Evolutionary conservation across 1,284 basidiomycete species (phyloP).

Genomic region (Irpex sp.): DNA sequence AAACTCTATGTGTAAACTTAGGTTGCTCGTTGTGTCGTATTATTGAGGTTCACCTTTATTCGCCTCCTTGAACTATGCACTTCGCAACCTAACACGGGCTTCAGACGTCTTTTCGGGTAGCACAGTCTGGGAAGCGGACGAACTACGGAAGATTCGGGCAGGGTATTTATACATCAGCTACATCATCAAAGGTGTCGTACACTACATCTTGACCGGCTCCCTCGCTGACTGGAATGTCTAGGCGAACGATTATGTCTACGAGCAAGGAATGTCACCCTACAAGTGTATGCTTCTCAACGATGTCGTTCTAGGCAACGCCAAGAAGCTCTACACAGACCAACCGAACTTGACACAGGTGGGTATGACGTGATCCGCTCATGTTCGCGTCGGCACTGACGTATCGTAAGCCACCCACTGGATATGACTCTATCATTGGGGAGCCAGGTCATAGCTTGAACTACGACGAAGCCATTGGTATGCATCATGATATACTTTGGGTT

Average conservation of each 20-base stretch:
- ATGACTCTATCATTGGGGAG: slow-evolving; percentile 25
- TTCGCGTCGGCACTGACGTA: too few species aligned
- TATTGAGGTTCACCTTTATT: slow-evolving; percentile 6
- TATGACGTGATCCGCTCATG: not conserved
- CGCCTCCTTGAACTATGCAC: not conserved
- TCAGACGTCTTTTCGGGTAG: slow-evolving; percentile 13
- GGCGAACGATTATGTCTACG: slow-evolving; percentile 19
- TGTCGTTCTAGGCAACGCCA: slow-evolving; percentile 21
- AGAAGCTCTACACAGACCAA: slow-evolving; percentile 14
- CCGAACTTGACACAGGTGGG: slow-evolving; percentile 18
- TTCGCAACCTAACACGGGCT: not conserved
- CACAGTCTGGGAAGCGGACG: slow-evolving; percentile 1
- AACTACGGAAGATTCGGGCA: slow-evolving; percentile 15
- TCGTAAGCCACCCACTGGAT: not conserved
- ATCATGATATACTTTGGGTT: too few species aligned
- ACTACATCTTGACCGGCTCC: not conserved
- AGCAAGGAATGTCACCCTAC: slow-evolving; percentile 15
- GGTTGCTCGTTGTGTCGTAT: slow-evolving; percentile 14
- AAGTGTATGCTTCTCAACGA: slow-evolving; percentile 21
- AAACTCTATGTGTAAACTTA: not conserved
- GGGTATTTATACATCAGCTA: slow-evolving; percentile 18
- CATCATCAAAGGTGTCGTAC: slow-evolving; percentile 15
- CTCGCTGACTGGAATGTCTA: not conserved
- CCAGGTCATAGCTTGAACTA: slow-evolving; percentile 25
- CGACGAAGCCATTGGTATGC: slow-evolving; percentile 25